Evolutionary conservation across 495 filamentous ascomycete species (phyloP), one percentile per base, ranked within the genome.

Genomic region (Echria macrotheca): DNA sequence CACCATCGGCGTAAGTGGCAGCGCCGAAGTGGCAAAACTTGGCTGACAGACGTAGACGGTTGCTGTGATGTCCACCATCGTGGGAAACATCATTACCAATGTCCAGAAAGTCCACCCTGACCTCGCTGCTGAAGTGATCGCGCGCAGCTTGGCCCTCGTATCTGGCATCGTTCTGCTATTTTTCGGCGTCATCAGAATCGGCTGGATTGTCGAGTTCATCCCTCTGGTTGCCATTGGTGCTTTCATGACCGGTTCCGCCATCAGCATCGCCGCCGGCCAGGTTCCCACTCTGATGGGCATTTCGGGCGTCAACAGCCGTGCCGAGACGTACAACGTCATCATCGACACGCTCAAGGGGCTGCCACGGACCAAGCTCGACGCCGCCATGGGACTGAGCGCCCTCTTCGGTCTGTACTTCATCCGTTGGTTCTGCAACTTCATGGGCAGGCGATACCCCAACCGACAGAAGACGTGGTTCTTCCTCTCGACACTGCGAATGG

Each of bases 61-160:
- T 28, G 91, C 91, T 25, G 91, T 97, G 49, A 86, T 96, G 83
- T 98, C 91, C 2, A 93, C 86, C 11, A 68, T 97, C 37, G 83
- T 84, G 2, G 93, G 93, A 31, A 81, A 83, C 33, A 82, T 95
- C 37, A 75, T 96, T 43, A 52, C 67, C 37, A 63, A 75, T 7
- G 84, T 80, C 6, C 58, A 69, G 23, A 64, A 69, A 19, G 67
- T 58, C 24, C 63, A 80, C 33, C 68, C 59, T 3, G 50, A 63
- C 1, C 62, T 74, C 12, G 47, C 48, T 1, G 53, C 61, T 4
- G 60, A 69, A 5, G 59, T 56, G 25, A 71, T 77, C 36, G 73
- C 73, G 5, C 59, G 68, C 6, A 67, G 65, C 19, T 60, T 78
- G 19, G 66, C 74, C 5, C 53, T 79, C 8, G 68, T 78, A 12